Evolutionary conservation across 1,139 yeast genomes (phyloP).

Genomic region (Pneumocystis murina): DNA sequence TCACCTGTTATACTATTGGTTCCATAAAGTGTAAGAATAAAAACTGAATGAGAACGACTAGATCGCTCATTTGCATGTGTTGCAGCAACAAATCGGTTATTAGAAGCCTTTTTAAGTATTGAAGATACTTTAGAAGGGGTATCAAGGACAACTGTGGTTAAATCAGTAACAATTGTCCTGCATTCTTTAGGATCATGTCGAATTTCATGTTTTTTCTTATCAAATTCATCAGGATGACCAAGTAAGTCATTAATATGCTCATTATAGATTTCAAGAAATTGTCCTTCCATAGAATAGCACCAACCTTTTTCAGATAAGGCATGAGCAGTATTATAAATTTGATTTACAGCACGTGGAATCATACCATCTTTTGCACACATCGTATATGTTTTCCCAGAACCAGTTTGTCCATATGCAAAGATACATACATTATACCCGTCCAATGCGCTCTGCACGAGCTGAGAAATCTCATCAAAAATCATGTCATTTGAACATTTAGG

Average conservation of each 20-base stretch:
- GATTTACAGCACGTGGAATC: constrained; percentile 61
- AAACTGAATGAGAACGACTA: constrained; percentile 58
- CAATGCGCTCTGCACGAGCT: constrained; percentile 71
- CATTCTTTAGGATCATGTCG: constrained; percentile 46
- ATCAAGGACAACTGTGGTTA: constrained; percentile 36
- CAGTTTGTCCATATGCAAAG: constrained; percentile 96
- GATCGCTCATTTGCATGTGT: constrained; percentile 74
- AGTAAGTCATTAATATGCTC: constrained; percentile 64
- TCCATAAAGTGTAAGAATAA: constrained; percentile 49
- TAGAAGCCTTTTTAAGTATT: constrained; percentile 41
- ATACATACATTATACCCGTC: constrained; percentile 90
- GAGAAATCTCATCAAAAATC: constrained; percentile 73
- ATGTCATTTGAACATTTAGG: constrained; percentile 39
- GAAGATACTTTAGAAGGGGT: constrained; percentile 37
- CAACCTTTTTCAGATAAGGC: constrained; percentile 44
- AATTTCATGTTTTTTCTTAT: constrained; percentile 43
- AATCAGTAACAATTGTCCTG: constrained; percentile 46
- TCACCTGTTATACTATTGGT: constrained; percentile 37
- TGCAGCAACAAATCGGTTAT: constrained; percentile 62
- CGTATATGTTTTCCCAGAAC: constrained; percentile 88
- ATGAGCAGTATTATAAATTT: constrained; percentile 50
- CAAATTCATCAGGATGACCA: constrained; percentile 22
- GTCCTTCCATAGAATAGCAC: constrained; percentile 53
- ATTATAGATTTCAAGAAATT: constrained; percentile 79
- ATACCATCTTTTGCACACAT: constrained; percentile 73